Evolutionary conservation across 352 stramenopile genomes (phyloP).

Genomic region (Pythium pectinolyticum): DNA sequence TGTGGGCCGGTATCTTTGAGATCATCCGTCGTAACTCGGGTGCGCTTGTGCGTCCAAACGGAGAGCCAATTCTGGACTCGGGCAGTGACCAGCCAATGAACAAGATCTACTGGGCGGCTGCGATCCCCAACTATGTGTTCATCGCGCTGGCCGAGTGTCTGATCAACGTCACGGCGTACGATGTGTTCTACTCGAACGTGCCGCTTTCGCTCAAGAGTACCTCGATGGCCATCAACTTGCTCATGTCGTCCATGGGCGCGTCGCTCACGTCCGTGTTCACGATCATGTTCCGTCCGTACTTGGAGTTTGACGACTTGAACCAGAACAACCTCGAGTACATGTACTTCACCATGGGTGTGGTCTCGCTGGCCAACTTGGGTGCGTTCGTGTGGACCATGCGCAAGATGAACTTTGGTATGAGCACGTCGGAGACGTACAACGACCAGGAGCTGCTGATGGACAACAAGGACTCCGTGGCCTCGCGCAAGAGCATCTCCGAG

Average conservation of each 20-base stretch:
- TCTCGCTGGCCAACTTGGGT: too few relatives aligned
- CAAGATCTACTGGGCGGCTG: conserved; percentile 78
- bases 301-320: conserved; percentile 72
- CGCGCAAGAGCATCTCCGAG: too few relatives aligned
- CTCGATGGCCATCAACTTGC: conserved; percentile 86
- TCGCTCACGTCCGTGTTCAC: conserved; percentile 89
- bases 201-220: conserved; percentile 87
- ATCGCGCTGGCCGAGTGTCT: conserved; percentile 83
- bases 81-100: conserved; percentile 78
- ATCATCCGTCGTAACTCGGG: conserved; percentile 59
- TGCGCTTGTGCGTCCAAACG: conserved; percentile 34
- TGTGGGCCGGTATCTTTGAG: conserved; percentile 87
- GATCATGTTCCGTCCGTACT: conserved; percentile 77
- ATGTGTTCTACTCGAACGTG: conserved; percentile 88
- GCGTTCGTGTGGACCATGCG: too few relatives aligned
- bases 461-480: too few relatives aligned
- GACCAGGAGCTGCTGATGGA: too few relatives aligned
- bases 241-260: conserved; percentile 87
- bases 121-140: conserved; percentile 81
- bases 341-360: conserved; percentile 84
- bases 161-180: conserved; percentile 88
- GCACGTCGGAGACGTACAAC: too few relatives aligned
- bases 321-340: conserved; percentile 89
- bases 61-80: conserved; percentile 46
- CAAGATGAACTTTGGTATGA: too few relatives aligned